Evolutionary conservation across 768 basidiomycete species (phyloP), one percentile per base, ranked within the genome.

Genomic region (Rhizopogon vulgaris): DNA sequence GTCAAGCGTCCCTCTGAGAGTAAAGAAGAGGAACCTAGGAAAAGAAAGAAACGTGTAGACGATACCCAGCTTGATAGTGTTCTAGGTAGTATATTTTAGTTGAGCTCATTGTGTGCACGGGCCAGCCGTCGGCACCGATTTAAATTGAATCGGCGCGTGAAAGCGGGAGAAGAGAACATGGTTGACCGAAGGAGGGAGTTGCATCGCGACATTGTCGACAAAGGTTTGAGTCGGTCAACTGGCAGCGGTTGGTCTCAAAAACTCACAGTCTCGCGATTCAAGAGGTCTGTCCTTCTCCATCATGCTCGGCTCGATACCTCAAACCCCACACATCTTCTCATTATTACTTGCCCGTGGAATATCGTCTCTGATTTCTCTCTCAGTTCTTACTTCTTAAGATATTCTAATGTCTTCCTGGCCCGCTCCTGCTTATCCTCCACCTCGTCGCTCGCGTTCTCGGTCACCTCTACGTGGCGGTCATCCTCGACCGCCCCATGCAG

Each of bases 271-370:
- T 73, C 71, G 75, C 72, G 73, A 69, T 70, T 75, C 77, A 83
- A 85, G 87, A 91, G 88, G 88, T 91, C 88, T 87, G 88, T 91
- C 79, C 84, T 84, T 83, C 60, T 65, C 61, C 83, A 80, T 83
- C 81, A 89, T 90, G 87, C 86, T 83, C 85, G 84, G 80, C 84
- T 81, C 79, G 81, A 74, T 75, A 34, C 45, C 32, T 77, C 79
- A 76, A 73, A 77, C 69, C 63, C 79, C 82, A 61, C 74, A 73
- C 76, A 22, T 75, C 78, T 74, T 78, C 74, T 78, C 69, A 71
- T 73, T 68, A 73, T 78, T 76, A 77, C 72, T 71, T 76, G 69
- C 71, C 22, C 71, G 71, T 70, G 71, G 62, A 58, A 62, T 69
- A 68, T 68, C 70, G 74, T 70, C 73, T 69, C 69, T 66, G 62